Evolutionary conservation across 2,329 filamentous ascomycete species (phyloP), one percentile per base, ranked within the genome.

Genomic region (Calonectria multiphialidica): DNA sequence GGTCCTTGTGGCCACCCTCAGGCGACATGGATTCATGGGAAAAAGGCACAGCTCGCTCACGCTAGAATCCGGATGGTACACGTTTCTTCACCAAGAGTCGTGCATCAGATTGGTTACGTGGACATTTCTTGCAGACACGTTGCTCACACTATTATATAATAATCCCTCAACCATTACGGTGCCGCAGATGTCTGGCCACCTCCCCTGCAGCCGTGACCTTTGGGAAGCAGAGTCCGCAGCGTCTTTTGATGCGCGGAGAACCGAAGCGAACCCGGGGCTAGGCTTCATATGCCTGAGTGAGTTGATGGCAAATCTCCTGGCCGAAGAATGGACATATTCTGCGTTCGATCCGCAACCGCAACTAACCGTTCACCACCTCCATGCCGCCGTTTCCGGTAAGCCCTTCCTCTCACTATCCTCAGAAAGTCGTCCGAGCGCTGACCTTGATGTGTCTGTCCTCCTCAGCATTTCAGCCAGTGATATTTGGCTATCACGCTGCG

Each of bases 81-180:
- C 6, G 0, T 76, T 76, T 10, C 6, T 76, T 0, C 57, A 74
- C 1, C 50, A 16, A 9, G 76, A 77, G n/a, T 74, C 67, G 0
- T 75, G 76, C 6, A 78, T 75, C n/a, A 71, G 74, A 10, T 55
- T 76, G 1, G 55, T 53, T n/a, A 23, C 65, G 0, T 78, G 76
- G 76, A 57, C 68, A 0, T 77, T 76, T 4, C 18, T 64, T 10
- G 72, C 66, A 0, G 76, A 77, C 5, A 33, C 68, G 0, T 23
- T 71, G 0, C 25, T 78, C 21, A 63, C 49, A 0, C 9, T 78
- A 3, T 70, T 72, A 10, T 76, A 62, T 21, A 77, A 74, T 3
- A 45, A 72, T 2, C 72, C 74, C 1, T 74, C 74, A 1, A 40
- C 47, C 0, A 74, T 72, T 12, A 71, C 68, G 0, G 40, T 71